Percentiles rank a stretch among this genome's conserved stretches.
These are phyloP conservation scores for Suhomyces kunorum DNA, from an alignment of 1,139 yeast genomes.

Conservation along the genomic window DNA sequence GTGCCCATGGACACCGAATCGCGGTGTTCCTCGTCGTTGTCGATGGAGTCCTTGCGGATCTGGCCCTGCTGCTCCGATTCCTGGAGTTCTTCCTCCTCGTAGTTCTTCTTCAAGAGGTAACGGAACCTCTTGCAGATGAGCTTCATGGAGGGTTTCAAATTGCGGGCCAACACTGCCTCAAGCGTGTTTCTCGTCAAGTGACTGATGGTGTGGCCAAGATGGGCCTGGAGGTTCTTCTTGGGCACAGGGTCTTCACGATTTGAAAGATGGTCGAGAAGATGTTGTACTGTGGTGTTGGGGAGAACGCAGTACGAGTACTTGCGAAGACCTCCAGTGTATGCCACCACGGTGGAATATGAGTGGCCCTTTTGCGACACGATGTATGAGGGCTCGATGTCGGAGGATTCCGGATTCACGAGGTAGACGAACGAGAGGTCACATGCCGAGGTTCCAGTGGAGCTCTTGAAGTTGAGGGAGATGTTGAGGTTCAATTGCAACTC, in stretches of 20 bases:
- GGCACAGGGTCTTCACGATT: slow-evolving; percentile 20
- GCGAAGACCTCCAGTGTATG: slow-evolving; percentile 46
- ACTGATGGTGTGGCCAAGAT: slow-evolving; percentile 20
- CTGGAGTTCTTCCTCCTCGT: slow-evolving; percentile 17
- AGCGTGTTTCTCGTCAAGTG: slow-evolving; percentile 26
- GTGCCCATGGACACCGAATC: slow-evolving; percentile 3
- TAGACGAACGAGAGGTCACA: slow-evolving; percentile 16
- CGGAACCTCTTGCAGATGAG: slow-evolving; percentile 52
- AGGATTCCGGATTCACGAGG: slow-evolving; percentile 13
- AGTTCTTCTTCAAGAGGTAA: slow-evolving; percentile 37
- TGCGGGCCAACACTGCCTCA: slow-evolving; percentile 45
- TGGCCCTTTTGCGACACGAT: slow-evolving; percentile 33
- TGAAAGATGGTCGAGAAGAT: slow-evolving; percentile 29
- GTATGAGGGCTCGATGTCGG: slow-evolving; percentile 35
- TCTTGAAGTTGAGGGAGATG: slow-evolving; percentile 35
- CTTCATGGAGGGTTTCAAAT: slow-evolving; percentile 49
- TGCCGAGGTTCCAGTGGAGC: slow-evolving; percentile 5
- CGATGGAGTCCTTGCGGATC: slow-evolving; percentile 9
- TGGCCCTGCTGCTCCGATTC: slow-evolving; percentile 8
- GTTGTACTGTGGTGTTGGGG: slow-evolving; percentile 35
- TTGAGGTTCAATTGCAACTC: slow-evolving; percentile 41
- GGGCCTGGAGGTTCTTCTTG: slow-evolving; percentile 10
- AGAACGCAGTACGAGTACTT: slow-evolving; percentile 43
- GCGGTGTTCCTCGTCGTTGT: slow-evolving; percentile 2
- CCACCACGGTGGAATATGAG: slow-evolving; percentile 32